Evolutionary conservation across 2,329 filamentous ascomycete genomes (phyloP).

Genomic region (Colletotrichum echinochloae): DNA sequence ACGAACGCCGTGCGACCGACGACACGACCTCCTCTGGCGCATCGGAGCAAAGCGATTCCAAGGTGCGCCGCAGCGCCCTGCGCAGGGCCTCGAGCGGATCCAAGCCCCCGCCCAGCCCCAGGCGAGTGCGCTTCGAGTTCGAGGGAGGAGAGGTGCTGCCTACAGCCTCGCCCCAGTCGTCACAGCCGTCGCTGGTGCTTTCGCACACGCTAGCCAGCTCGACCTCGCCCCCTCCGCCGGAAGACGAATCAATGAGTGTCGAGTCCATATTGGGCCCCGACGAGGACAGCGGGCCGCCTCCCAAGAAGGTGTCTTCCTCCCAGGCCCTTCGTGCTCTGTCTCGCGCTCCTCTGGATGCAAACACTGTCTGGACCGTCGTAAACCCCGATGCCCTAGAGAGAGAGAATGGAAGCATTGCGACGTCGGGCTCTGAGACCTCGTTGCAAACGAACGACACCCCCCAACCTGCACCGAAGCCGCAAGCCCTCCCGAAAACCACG

Average conservation of each 20-base stretch:
- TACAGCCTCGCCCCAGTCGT: conserved; percentile 64
- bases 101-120: conserved; percentile 64
- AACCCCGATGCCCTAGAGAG: conserved; percentile 44
- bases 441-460: conserved; percentile 20
- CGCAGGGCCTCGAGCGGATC: conserved; percentile 65
- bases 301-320: conserved; percentile 67
- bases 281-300: conserved; percentile 56
- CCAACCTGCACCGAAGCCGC: not conserved
- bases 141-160: conserved; percentile 71
- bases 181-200: conserved; percentile 50
- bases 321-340: conserved; percentile 66
- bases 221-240: conserved; percentile 43
- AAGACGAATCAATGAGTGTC: conserved; percentile 46
- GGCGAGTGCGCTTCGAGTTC: conserved; percentile 72
- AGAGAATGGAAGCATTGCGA: conserved; percentile 32
- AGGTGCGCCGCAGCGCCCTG: conserved; percentile 66
- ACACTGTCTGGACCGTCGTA: conserved; percentile 65
- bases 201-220: conserved; percentile 43
- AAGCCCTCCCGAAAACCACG: not conserved
- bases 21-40: conserved; percentile 62
- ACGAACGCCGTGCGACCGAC: conserved; percentile 57
- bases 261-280: conserved; percentile 52
- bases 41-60: conserved; percentile 65
- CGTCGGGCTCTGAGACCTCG: conserved; percentile 32
- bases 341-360: conserved; percentile 62